Evolutionary conservation across 495 filamentous ascomycete genomes (phyloP).

Genomic region (Penicillium odoratum): DNA sequence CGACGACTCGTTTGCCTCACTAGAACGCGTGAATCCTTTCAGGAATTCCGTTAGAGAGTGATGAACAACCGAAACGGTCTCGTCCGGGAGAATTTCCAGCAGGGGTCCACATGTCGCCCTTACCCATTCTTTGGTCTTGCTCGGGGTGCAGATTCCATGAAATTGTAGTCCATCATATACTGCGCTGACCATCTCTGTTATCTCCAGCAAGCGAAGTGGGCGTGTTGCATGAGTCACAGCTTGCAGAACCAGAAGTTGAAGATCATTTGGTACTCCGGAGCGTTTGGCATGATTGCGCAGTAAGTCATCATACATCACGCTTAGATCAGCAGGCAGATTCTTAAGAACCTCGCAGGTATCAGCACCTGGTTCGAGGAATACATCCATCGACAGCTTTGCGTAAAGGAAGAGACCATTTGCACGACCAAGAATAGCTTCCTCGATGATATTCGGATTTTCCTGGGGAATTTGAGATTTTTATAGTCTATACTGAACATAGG

Average conservation of each 20-base stretch:
- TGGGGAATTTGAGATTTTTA: not conserved
- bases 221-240: not conserved
- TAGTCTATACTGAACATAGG: not conserved
- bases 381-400: not conserved
- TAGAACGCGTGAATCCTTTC: constrained; percentile 11
- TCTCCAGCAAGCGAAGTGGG: not conserved
- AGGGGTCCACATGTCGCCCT: not conserved
- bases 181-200: not conserved
- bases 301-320: not conserved
- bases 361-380: not conserved
- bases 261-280: not conserved
- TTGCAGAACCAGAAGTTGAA: not conserved
- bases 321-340: not conserved
- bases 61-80: not conserved
- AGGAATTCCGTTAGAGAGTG: constrained; percentile 17
- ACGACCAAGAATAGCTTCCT: not conserved
- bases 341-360: not conserved
- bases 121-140: not conserved
- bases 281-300: not conserved
- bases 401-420: not conserved
- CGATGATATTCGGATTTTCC: not conserved
- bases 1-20: not conserved
- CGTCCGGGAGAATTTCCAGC: not conserved
- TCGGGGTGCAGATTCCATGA: not conserved
- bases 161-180: not conserved